phyloP scores from a whole-genome alignment of 164 flowering plant genomes.

The Saururus chinensis region DNA sequence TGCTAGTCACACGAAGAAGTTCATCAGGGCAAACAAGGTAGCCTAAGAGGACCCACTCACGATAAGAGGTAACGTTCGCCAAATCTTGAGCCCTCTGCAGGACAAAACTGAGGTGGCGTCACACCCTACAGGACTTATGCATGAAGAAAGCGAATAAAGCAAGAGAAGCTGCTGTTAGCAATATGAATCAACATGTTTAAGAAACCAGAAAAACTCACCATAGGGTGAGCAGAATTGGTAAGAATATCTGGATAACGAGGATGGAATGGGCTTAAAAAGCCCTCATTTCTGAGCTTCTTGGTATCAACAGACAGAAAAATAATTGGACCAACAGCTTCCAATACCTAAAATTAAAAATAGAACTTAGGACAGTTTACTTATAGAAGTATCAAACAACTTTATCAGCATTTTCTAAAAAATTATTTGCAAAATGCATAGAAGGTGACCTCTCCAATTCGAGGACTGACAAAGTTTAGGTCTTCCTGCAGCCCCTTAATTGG shows the following conservation, averaged over 20 bases:
- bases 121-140: background rate
- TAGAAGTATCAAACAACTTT: background rate
- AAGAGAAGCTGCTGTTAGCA: background rate
- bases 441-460: constrained; percentile 95
- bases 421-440: background rate
- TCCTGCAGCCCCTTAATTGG: constrained; percentile 94
- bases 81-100: constrained; percentile 96
- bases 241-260: constrained; percentile 98
- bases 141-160: background rate
- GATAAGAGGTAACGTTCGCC: constrained; percentile 82
- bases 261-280: constrained; percentile 96
- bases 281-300: constrained; percentile 94
- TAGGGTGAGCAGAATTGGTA: constrained; percentile 97
- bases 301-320: constrained; percentile 89
- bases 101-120: constrained; percentile 1
- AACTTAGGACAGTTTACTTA: background rate
- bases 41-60: constrained; percentile 93
- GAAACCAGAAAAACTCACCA: constrained; percentile 33
- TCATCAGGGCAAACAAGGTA: constrained; percentile 99
- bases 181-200: background rate
- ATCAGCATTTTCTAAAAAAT: background rate
- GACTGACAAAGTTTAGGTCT: constrained; percentile 96
- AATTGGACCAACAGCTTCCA: constrained; percentile 96
- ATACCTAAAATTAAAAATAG: constrained; percentile 42
- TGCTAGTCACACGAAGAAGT: constrained; percentile 94